phyloP scores from a whole-genome alignment of 345 rosid species.

The Salix brachista region DNA sequence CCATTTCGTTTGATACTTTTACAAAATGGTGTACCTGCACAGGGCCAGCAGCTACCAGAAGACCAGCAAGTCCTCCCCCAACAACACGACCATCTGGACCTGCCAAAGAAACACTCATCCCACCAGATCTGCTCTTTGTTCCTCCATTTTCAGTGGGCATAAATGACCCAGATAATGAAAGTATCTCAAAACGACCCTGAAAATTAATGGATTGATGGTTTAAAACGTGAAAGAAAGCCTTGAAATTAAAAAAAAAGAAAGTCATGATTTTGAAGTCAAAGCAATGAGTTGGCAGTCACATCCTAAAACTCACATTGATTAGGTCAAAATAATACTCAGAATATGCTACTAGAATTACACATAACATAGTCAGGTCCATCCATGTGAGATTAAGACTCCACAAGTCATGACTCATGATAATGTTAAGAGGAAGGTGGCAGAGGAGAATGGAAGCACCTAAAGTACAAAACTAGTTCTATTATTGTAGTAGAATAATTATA shows the following conservation, averaged over 20 bases:
- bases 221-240: too few species aligned
- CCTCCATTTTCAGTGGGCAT: constrained; percentile 68
- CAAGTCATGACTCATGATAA: too few species aligned
- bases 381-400: not conserved
- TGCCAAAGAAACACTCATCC: constrained; percentile 92
- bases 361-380: not conserved
- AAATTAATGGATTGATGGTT: not conserved
- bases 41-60: constrained; percentile 85
- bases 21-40: constrained; percentile 57
- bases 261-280: not conserved
- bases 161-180: constrained; percentile 85
- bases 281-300: not conserved
- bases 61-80: constrained; percentile 91
- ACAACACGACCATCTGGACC: constrained; percentile 90
- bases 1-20: not conserved
- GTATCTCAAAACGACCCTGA: constrained; percentile 95
- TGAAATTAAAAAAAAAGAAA: not conserved
- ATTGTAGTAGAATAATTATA: not conserved
- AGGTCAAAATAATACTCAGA: not conserved
- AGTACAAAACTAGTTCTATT: not conserved
- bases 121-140: constrained; percentile 83
- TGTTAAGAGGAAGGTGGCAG: not conserved
- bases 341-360: not conserved
- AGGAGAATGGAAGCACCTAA: not conserved
- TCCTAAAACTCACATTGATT: not conserved